Evolutionary conservation across 1,284 basidiomycete species (phyloP).

Genomic region (Tilletia caries): DNA sequence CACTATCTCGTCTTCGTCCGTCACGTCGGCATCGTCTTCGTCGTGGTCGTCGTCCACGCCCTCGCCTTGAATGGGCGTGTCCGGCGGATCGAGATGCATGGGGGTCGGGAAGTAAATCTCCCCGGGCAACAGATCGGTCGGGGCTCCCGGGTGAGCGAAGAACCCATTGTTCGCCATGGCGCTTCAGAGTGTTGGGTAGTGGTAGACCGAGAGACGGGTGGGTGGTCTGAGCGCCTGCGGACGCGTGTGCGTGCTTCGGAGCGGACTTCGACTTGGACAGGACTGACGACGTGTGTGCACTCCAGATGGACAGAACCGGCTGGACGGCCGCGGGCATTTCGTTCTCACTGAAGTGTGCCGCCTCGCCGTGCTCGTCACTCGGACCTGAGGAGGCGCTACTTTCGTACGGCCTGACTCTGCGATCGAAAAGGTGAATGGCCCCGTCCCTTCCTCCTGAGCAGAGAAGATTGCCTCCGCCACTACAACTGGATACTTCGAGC

Average conservation of each 20-base stretch:
- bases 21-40: background rate
- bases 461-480: slow-evolving; percentile 34
- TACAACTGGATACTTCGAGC: slow-evolving; percentile 41
- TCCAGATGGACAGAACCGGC: slow-evolving; percentile 39
- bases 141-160: background rate
- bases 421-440: slow-evolving; percentile 44
- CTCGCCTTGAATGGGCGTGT: background rate
- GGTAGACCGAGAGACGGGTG: no score
- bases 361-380: no score
- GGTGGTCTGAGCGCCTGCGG: no score
- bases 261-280: background rate
- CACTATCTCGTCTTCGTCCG: no score
- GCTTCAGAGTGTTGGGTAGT: no score
- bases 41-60: background rate
- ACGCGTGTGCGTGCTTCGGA: no score
- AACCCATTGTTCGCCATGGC: no score
- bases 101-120: background rate
- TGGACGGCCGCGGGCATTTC: background rate
- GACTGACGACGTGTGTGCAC: slow-evolving; percentile 29
- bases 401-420: slow-evolving; percentile 20
- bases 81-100: background rate
- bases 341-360: background rate
- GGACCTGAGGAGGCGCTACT: background rate
- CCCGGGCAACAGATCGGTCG: background rate
- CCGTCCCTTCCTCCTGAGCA: slow-evolving; percentile 48